phyloP scores from a whole-genome alignment of 1,139 yeast species.

The Candida dubliniensis region DNA sequence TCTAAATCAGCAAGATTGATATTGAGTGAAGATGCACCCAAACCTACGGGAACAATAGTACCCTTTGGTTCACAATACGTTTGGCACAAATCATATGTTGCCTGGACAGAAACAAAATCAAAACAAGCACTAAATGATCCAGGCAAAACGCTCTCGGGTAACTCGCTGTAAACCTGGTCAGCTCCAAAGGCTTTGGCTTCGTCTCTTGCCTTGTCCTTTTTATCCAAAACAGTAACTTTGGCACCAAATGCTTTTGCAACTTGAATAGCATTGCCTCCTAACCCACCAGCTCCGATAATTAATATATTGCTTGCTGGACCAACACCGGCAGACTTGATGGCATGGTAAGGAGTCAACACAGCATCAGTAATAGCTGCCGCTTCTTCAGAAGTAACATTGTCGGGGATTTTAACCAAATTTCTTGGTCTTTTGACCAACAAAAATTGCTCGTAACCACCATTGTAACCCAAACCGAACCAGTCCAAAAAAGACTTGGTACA shows the following conservation, averaged over 20 bases:
- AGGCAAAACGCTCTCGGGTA: slow-evolving; percentile 12
- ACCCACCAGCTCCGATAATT: slow-evolving; percentile 46
- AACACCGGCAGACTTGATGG: slow-evolving; percentile 19
- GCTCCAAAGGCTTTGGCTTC: slow-evolving; percentile 38
- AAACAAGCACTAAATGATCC: slow-evolving; percentile 35
- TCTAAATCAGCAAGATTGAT: slow-evolving; percentile 34
- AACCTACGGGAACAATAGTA: slow-evolving; percentile 39
- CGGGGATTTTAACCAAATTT: slow-evolving; percentile 37
- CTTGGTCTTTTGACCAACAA: slow-evolving; percentile 30
- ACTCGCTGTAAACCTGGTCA: slow-evolving; percentile 30
- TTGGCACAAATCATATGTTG: slow-evolving; percentile 33
- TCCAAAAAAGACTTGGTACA: slow-evolving; percentile 25
- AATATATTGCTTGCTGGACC: slow-evolving; percentile 34
- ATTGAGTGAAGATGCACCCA: slow-evolving; percentile 30
- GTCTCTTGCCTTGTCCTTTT: slow-evolving; percentile 28
- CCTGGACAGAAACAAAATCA: slow-evolving; percentile 43
- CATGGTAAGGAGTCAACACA: slow-evolving; percentile 45
- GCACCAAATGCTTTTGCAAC: slow-evolving; percentile 27
- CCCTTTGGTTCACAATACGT: slow-evolving; percentile 33
- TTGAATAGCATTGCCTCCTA: slow-evolving; percentile 46
- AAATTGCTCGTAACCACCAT: slow-evolving; percentile 48
- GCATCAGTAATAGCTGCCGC: slow-evolving; percentile 48
- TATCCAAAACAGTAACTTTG: slow-evolving; percentile 36
- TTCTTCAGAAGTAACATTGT: slow-evolving; percentile 32
- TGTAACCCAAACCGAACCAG: slow-evolving; percentile 33